Percentiles rank a stretch among this genome's conserved stretches.
phyloP scores from a whole-genome alignment of 352 stramenopile species.

The Salisapilia sapeloensis region DNA sequence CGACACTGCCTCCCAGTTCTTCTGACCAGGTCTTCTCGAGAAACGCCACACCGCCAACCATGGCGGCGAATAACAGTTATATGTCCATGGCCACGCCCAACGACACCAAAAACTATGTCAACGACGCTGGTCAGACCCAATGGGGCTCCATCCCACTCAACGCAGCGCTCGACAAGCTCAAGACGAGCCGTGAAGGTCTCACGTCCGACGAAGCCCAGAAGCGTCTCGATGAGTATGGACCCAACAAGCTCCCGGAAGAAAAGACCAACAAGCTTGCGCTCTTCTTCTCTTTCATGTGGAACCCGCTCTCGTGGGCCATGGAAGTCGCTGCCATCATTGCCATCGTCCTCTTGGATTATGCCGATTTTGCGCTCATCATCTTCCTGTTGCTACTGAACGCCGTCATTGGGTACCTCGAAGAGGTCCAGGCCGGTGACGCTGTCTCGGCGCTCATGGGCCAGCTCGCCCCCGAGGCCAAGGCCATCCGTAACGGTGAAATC shows the following conservation, averaged over 20 bases:
- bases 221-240: constrained; percentile 54
- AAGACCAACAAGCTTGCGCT: constrained; percentile 65
- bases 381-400: constrained; percentile 56
- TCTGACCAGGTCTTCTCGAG: too few species aligned
- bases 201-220: constrained; percentile 58
- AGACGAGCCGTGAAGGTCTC: constrained; percentile 43
- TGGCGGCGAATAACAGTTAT: constrained; percentile 49
- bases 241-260: constrained; percentile 68
- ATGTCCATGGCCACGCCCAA: constrained; percentile 67
- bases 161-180: constrained; percentile 69
- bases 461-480: constrained; percentile 70
- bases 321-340: constrained; percentile 49
- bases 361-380: constrained; percentile 55
- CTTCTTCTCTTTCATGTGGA: constrained; percentile 72
- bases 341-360: constrained; percentile 64
- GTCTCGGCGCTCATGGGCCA: constrained; percentile 81
- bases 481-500: constrained; percentile 67
- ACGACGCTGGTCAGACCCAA: constrained; percentile 58
- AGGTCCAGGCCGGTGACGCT: constrained; percentile 75
- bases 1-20: too few species aligned
- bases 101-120: constrained; percentile 64
- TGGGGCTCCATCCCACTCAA: constrained; percentile 60
- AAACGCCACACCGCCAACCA: too few species aligned
- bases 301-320: constrained; percentile 73
- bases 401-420: constrained; percentile 64